phyloP scores from a whole-genome alignment of 768 basidiomycete species.

The Trametes elegans region DNA sequence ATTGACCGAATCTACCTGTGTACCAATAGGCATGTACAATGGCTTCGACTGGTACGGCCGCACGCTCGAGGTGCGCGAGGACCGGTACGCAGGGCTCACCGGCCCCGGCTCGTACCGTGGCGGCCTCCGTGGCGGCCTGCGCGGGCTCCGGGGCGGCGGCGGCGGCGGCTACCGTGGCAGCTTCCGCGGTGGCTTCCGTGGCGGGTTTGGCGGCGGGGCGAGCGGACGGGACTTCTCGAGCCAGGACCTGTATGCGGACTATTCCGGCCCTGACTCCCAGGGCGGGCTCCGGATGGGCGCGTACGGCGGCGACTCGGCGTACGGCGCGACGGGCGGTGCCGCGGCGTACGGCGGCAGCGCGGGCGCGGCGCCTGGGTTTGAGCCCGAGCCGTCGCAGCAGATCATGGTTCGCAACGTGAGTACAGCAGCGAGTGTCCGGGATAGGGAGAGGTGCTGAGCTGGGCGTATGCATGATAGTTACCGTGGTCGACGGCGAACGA shows the following conservation, averaged over 20 bases:
- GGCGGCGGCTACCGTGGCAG: conserved; percentile 53
- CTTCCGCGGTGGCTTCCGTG: conserved; percentile 54
- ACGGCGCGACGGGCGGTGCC: conserved; percentile 31
- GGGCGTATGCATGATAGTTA: conserved; percentile 48
- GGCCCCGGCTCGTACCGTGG: conserved; percentile 61
- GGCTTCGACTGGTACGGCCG: conserved; percentile 98
- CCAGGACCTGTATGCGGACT: conserved; percentile 89
- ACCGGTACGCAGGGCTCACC: conserved; percentile 84
- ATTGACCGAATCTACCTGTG: not conserved
- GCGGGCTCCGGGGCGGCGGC: conserved; percentile 55
- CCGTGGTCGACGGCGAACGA: conserved; percentile 99
- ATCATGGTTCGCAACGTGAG: conserved; percentile 98
- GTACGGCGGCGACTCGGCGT: conserved; percentile 34
- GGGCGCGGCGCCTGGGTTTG: conserved; percentile 36
- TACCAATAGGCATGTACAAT: conserved; percentile 80
- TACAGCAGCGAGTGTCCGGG: conserved; percentile 21
- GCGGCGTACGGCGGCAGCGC: conserved; percentile 37
- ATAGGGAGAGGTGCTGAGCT: not conserved
- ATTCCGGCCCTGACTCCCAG: conserved; percentile 81
- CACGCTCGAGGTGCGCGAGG: conserved; percentile 94
- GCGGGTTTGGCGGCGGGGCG: conserved; percentile 41
- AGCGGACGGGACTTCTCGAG: conserved; percentile 74
- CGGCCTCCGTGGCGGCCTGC: conserved; percentile 44
- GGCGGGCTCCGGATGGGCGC: conserved; percentile 37
- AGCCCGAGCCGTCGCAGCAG: conserved; percentile 89